Evolutionary conservation across 2,329 filamentous ascomycete species (phyloP).

Genomic region (Penicillium vulpinum): DNA sequence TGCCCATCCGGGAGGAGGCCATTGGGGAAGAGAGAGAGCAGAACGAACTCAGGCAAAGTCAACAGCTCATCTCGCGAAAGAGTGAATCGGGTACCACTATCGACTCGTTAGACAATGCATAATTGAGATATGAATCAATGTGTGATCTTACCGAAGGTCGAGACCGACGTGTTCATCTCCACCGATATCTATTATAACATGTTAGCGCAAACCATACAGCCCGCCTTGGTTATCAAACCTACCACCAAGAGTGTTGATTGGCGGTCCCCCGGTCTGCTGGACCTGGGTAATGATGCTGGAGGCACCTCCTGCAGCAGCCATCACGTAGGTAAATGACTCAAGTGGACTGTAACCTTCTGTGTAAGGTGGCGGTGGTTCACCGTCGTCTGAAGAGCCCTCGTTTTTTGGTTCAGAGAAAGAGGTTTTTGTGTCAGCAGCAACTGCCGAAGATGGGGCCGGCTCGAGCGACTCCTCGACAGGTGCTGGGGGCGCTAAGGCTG

Average conservation of each 20-base stretch:
- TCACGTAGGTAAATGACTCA: constrained; percentile 89
- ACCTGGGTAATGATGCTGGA: constrained; percentile 99
- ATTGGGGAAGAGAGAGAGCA: constrained; percentile 96
- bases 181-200: constrained; percentile 62
- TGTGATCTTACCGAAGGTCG: constrained; percentile 73
- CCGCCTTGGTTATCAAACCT: constrained; percentile 18
- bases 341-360: constrained; percentile 91
- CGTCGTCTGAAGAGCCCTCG: constrained; percentile 70
- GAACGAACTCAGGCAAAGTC: constrained; percentile 93
- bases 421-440: constrained; percentile 75
- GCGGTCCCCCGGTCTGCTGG: constrained; percentile 81
- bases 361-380: constrained; percentile 93
- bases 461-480: constrained; percentile 53
- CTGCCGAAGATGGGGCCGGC: constrained; percentile 47
- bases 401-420: constrained; percentile 81
- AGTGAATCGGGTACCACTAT: constrained; percentile 86
- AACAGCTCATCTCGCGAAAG: constrained; percentile 92
- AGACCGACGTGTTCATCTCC: constrained; percentile 93
- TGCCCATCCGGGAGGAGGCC: constrained; percentile 97
- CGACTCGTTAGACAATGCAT: not conserved
- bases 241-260: constrained; percentile 88
- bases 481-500: constrained; percentile 54
- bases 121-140: not conserved
- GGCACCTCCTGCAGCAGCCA: constrained; percentile 95
- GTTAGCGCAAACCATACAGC: not conserved